Evolutionary conservation across 179 eudicot genomes (phyloP).

Genomic region (Spinacia oleracea): DNA sequence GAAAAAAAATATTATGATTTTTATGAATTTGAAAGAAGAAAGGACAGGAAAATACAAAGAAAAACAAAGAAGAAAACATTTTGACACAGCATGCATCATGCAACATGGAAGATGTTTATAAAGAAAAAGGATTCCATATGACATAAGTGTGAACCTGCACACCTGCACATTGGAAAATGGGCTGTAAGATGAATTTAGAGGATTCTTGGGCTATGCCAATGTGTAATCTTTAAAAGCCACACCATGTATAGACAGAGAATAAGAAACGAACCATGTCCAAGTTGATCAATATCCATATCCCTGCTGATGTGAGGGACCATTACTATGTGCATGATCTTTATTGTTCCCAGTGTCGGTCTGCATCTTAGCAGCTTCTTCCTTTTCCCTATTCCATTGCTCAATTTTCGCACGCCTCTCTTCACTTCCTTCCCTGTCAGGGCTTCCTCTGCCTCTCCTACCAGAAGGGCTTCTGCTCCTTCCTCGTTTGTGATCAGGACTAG

Average conservation of each 20-base stretch:
- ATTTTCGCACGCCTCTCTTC: constrained; percentile 75
- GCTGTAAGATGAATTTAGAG: constrained; percentile 46
- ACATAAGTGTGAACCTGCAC: constrained; percentile 57
- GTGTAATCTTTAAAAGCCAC: not conserved
- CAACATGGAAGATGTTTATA: constrained; percentile 8
- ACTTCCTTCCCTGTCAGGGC: constrained; percentile 63
- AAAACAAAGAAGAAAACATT: not conserved
- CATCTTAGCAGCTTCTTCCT: constrained; percentile 45
- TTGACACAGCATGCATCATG: constrained; percentile 5
- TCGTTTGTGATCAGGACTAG: constrained; percentile 44
- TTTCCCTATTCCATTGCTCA: constrained; percentile 77
- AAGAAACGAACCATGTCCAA: constrained; percentile 26
- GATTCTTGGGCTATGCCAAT: constrained; percentile 18
- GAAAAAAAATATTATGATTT: too few species aligned
- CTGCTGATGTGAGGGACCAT: constrained; percentile 31
- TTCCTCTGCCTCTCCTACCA: constrained; percentile 50
- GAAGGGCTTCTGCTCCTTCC: constrained; percentile 56
- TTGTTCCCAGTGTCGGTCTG: constrained; percentile 26
- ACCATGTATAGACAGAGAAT: not conserved
- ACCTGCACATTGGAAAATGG: constrained; percentile 67
- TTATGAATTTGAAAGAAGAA: not conserved
- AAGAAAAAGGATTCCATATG: constrained; percentile 34
- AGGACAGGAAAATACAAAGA: too few species aligned
- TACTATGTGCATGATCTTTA: constrained; percentile 12
- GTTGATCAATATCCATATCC: constrained; percentile 40